Evolutionary conservation across 768 basidiomycete species (phyloP).

Genomic region (Paxillus ammoniavirescens): DNA sequence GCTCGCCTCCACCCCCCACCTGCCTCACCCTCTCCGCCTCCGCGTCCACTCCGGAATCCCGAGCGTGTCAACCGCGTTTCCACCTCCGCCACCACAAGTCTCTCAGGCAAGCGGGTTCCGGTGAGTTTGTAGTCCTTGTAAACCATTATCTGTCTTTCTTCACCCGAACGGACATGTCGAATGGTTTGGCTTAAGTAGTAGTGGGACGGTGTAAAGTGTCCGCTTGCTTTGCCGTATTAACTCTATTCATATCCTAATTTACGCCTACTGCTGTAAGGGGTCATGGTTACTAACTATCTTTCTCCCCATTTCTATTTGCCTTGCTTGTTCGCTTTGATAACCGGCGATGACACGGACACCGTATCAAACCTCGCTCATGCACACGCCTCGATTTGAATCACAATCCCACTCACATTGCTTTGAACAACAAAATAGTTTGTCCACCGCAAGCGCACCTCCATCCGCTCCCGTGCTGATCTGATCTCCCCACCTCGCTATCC

Average conservation of each 20-base stretch:
- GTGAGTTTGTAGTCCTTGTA: background rate
- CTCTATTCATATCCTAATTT: background rate
- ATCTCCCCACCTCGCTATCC: background rate
- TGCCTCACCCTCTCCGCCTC: background rate
- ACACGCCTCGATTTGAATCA: background rate
- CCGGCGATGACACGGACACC: background rate
- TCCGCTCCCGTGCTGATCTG: background rate
- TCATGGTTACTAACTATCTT: background rate
- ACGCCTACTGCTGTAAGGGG: background rate
- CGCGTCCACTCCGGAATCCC: background rate
- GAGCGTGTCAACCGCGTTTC: background rate
- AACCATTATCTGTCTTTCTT: too few species aligned
- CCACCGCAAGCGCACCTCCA: background rate
- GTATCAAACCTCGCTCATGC: too few species aligned
- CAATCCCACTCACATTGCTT: background rate
- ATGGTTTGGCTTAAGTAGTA: too few species aligned
- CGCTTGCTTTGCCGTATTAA: background rate
- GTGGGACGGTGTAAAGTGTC: too few species aligned
- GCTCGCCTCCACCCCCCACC: background rate
- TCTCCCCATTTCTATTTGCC: background rate
- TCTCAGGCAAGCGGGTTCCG: background rate
- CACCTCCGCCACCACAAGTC: background rate
- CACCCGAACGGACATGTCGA: too few species aligned
- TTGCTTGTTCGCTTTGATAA: background rate
- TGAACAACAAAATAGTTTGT: background rate